A percentile compares a stretch with the other conserved stretches of the same genome.
These are phyloP conservation scores for Pneumocystis sp. DNA, from an alignment of 1,139 yeast species.

Conservation along the genomic window DNA sequence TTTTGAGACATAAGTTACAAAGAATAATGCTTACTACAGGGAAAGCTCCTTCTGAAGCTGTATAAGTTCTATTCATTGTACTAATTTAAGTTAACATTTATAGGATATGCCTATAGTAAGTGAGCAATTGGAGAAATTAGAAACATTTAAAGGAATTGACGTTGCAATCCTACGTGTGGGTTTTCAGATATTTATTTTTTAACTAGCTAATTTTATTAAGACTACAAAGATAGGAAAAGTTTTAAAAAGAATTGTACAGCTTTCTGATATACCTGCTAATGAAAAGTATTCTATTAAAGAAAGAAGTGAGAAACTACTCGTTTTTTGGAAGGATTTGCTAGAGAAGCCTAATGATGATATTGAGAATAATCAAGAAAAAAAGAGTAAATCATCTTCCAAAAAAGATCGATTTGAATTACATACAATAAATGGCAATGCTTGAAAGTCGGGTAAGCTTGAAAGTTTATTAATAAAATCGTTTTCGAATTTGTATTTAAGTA, in stretches of 20 bases:
- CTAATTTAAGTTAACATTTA: neutral
- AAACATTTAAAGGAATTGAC: constrained; percentile 4
- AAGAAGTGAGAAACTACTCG: neutral
- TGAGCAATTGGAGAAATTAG: constrained; percentile 2
- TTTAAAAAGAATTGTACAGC: constrained; percentile 6
- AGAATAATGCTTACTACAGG: constrained; percentile 8
- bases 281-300: constrained; percentile 8
- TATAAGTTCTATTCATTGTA: neutral
- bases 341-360: neutral
- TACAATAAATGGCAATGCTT: neutral
- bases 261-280: constrained; percentile 7
- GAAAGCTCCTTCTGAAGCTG: constrained; percentile 5
- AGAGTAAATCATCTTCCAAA: neutral
- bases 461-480: neutral
- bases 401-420: neutral
- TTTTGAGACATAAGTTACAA: constrained; percentile 10
- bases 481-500: neutral
- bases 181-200: neutral
- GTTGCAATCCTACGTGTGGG: neutral
- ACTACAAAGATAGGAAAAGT: constrained; percentile 11
- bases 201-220: neutral
- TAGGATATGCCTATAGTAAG: constrained; percentile 1
- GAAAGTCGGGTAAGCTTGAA: neutral
- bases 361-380: neutral
- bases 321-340: neutral